These are phyloP conservation scores for Hypomontagnella monticulosa DNA, from an alignment of 495 filamentous ascomycete genomes.

Conservation along the genomic window DNA sequence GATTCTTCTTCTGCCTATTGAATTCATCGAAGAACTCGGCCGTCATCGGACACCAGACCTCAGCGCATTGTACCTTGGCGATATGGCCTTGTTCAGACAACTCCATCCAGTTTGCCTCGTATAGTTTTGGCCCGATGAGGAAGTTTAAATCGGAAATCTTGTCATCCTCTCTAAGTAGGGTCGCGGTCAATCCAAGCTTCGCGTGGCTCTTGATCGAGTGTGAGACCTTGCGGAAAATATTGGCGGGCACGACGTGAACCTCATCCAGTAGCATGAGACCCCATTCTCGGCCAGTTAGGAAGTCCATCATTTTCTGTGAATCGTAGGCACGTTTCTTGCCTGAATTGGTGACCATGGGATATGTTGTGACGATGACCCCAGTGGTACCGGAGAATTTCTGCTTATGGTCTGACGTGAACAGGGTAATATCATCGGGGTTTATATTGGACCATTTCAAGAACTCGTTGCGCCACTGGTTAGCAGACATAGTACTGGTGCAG, in stretches of 20 bases:
- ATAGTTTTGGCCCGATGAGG: constrained; percentile 95
- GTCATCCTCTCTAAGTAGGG: constrained; percentile 94
- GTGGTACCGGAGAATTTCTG: constrained; percentile 87
- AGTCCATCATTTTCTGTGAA: constrained; percentile 97
- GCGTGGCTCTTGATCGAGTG: constrained; percentile 91
- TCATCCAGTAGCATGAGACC: constrained; percentile 98
- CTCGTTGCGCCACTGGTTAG: constrained; percentile 95
- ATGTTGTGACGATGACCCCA: constrained; percentile 96
- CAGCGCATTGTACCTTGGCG: constrained; percentile 95
- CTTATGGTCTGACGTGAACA: constrained; percentile 96
- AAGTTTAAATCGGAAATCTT: constrained; percentile 98
- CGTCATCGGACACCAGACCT: constrained; percentile 99
- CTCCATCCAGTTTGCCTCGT: constrained; percentile 99
- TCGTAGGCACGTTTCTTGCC: constrained; percentile 83
- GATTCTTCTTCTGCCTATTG: constrained; percentile 61
- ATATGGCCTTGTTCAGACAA: constrained; percentile 96
- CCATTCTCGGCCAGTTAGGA: constrained; percentile 91
- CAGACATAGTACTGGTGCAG: constrained; percentile 97
- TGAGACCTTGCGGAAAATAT: constrained; percentile 94
- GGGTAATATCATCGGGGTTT: constrained; percentile 87
- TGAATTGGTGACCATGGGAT: constrained; percentile 96
- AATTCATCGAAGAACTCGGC: constrained; percentile 98
- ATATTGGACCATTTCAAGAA: constrained; percentile 99
- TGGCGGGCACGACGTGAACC: constrained; percentile 96
- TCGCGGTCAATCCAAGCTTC: constrained; percentile 96